Base-by-base conservation (phyloP, 441 rosid genomes). In the Adansonia madagascariensis region DNA sequence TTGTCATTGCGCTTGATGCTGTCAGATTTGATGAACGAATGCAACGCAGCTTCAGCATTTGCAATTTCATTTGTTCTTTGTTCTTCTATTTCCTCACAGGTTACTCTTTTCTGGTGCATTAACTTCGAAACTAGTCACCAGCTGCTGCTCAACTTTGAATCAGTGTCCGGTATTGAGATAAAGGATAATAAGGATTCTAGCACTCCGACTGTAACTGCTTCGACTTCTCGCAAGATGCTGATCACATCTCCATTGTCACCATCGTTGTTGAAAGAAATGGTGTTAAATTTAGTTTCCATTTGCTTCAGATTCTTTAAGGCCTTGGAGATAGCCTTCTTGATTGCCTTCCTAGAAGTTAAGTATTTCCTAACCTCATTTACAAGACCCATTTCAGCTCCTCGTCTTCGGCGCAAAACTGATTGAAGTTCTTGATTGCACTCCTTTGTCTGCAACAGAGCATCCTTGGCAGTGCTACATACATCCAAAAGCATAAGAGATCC, bases 401-500 rank as follows among this genome's bases (percentile, higher is more conserved):
- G 46, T 68, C 86, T 82, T 81, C 89, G 71, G 2, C 88, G 78
- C 0, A 83, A 39, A 17, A 73, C 70, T 1, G 87, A 83, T 20
- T 83, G 77, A 39, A 88, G 75, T 43, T 79, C 76, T 3, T 81
- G 79, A 2, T 59, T 49, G 15, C 69, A 17, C 59, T 81, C 88
- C 11, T 77, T 86, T 1, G 79, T 78, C 14, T 79, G 84, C 31
- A 74, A 15, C 79, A 86, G 46, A 22, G 83, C 80, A 81, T 89
- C 88, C 62, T 76, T 86, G 1, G 83, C 79, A 20, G 69, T 10
- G 74, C 78, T 72, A 12, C 88, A 87, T 9, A 81, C 27, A 61
- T 89, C 88, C 78, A 85, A 78, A 41, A 84, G 18, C 66, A 83
- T 59, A 0, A 86, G 81, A 39, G 88, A 87, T 71, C 81, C 85